A percentile compares a stretch with the other conserved stretches of the same genome.
These are phyloP conservation scores for Endotrypanum monterogeii DNA, from an alignment of 208 protist species.

Conservation along the genomic window DNA sequence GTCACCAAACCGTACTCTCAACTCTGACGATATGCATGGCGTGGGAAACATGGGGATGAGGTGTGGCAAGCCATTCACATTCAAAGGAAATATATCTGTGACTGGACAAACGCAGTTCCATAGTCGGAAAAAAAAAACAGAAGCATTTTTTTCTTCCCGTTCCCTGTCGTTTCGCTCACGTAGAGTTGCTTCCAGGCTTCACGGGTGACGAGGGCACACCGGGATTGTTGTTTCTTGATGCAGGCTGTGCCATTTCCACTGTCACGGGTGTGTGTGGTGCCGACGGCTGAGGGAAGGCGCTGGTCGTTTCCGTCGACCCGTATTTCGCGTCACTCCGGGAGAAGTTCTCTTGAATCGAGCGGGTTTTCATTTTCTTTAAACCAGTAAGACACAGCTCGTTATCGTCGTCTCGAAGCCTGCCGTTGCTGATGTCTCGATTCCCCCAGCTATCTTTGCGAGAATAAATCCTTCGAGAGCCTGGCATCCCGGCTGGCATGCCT, in stretches of 20 bases:
- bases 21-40: no score
- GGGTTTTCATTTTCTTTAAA: not conserved
- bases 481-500: conserved; percentile 23
- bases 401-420: conserved; percentile 16
- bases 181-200: not conserved
- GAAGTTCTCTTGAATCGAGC: not conserved
- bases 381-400: conserved; percentile 37
- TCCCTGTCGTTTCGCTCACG: not conserved
- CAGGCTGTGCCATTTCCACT: not conserved
- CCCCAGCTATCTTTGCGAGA: not conserved
- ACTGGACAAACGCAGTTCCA: not conserved
- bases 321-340: not conserved
- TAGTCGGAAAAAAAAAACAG: no score
- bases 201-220: not conserved
- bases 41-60: not conserved
- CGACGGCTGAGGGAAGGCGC: not conserved
- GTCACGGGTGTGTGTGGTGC: not conserved
- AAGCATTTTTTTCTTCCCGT: no score
- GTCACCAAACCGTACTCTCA: not conserved
- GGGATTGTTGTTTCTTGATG: not conserved
- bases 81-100: no score
- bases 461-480: conserved; percentile 16
- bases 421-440: not conserved
- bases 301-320: not conserved
- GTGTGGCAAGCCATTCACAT: no score